Evolutionary conservation across 2,329 filamentous ascomycete genomes (phyloP), one percentile per base, ranked within the genome.

Genomic region (Elsinoe batatas): DNA sequence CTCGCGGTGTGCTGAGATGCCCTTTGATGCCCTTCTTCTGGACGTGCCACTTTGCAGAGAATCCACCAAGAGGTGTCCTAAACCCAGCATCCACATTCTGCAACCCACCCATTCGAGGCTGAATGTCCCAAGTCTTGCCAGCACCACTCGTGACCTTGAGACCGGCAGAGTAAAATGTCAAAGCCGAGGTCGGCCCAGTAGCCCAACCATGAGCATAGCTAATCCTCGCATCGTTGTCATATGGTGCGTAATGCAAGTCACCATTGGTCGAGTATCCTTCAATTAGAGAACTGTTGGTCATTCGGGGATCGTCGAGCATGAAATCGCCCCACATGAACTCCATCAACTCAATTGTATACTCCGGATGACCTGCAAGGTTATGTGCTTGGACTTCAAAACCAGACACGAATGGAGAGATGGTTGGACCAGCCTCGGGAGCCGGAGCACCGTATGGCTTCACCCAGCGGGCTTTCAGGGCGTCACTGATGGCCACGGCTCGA

Each of bases 171-270:
- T 71, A 69, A 59, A 68, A 64, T 1, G 71, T 74, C 38, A 78
- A 58, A 0, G 71, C 69, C 1, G 65, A 68, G 1, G 74, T 75
- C 2, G 76, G 76, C 0, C 75, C 75, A 0, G 75, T 77, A 0
- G 73, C 68, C 76, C 76, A 79, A 3, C 75, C 75, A 53, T 78
- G 76, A 0, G 76, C 75, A 59, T 77, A 75, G 1, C 66, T 71
- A 15, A 78, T 59, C 0, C 60, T 32, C 5, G 59, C 56, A 22
- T 61, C 60, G 30, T 61, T 59, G 8, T 53, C 59, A 57, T 79
- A 79, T 0, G 75, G 73, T 2, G 74, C 72, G 53, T 79, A 79
- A 57, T 74, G 72, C 13, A 78, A 62, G 1, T 66, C 40, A 11
- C 71, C 72, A 58, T 73, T 67, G 5, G 68, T 64, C 7, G 65